These are phyloP conservation scores for Nakaseomyces delphensis DNA, from an alignment of 1,139 yeast species.

Conservation along the genomic window DNA sequence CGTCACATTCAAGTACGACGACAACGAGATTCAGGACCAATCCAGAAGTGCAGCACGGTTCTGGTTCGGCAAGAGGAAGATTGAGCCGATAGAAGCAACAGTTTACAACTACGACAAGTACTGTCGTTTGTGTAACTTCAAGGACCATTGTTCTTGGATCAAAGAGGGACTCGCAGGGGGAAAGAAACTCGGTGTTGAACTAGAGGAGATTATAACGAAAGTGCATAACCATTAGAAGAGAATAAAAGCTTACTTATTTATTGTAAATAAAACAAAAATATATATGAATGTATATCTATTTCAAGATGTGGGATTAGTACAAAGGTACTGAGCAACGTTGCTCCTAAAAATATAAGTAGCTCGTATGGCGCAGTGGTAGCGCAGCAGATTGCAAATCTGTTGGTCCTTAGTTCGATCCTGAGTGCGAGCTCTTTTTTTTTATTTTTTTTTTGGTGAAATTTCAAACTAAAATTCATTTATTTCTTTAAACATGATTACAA, in stretches of 20 bases:
- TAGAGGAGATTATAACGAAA: background rate
- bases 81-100: conserved; percentile 35
- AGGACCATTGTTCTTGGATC: conserved; percentile 32
- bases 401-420: conserved; percentile 84
- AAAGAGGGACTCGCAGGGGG: conserved; percentile 12
- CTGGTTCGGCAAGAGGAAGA: conserved; percentile 49
- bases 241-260: background rate
- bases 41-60: conserved; percentile 36
- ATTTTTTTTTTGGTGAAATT: background rate
- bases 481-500: too few species aligned
- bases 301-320: too few species aligned
- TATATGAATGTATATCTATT: too few species aligned
- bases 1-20: conserved; percentile 34
- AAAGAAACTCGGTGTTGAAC: background rate
- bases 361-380: conserved; percentile 87
- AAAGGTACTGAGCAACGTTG: too few species aligned
- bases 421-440: conserved; percentile 48
- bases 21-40: conserved; percentile 26
- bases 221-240: background rate
- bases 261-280: background rate
- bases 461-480: background rate
- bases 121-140: conserved; percentile 50
- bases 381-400: conserved; percentile 89
- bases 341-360: conserved; percentile 28
- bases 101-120: conserved; percentile 29